Percentiles rank a stretch among this genome's conserved stretches.
Conservation (phyloP, 352 stramenopile species). For the Phytopythium helicoides region DNA sequence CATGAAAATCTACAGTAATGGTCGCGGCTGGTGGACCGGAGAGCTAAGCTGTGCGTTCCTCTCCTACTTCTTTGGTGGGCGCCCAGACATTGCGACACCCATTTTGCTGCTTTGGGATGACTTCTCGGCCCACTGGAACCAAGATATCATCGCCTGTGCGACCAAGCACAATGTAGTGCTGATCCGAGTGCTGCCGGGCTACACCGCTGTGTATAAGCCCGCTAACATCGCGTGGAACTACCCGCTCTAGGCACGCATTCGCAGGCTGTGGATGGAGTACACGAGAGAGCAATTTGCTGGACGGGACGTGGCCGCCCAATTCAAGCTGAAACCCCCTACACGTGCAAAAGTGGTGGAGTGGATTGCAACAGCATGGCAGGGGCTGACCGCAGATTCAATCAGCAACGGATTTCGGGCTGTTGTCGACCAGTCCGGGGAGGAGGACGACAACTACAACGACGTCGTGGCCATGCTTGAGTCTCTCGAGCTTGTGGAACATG, state of each 20-base stretch:
- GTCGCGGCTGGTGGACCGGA: slow-evolving; percentile 13
- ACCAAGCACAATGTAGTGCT: slow-evolving; percentile 12
- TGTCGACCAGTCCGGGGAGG: too few species aligned
- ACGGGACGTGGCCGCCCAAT: too few species aligned
- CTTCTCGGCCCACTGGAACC: slow-evolving; percentile 27
- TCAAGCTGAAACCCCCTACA: too few species aligned
- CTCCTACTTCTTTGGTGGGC: slow-evolving; percentile 10
- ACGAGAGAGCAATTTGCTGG: slow-evolving; percentile 6
- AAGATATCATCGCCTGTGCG: slow-evolving; percentile 14
- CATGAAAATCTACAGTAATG: slow-evolving; percentile 12
- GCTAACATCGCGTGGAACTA: slow-evolving; percentile 18
- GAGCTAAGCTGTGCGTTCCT: slow-evolving; percentile 9
- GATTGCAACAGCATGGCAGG: too few species aligned
- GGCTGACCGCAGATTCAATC: too few species aligned
- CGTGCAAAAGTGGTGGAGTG: too few species aligned
- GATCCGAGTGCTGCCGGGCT: slow-evolving; percentile 7
- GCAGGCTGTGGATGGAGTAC: slow-evolving; percentile 5
- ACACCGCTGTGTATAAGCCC: slow-evolving; percentile 18
- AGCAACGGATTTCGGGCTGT: too few species aligned
- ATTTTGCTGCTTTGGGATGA: slow-evolving; percentile 16
- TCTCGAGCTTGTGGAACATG: too few species aligned
- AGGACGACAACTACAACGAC: too few species aligned
- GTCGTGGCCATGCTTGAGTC: too few species aligned
- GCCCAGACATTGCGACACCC: slow-evolving; percentile 5
- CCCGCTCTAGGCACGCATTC: slow-evolving; percentile 14